phyloP scores from a whole-genome alignment of 2,329 filamentous ascomycete species.

The Monilinia fructicola region DNA sequence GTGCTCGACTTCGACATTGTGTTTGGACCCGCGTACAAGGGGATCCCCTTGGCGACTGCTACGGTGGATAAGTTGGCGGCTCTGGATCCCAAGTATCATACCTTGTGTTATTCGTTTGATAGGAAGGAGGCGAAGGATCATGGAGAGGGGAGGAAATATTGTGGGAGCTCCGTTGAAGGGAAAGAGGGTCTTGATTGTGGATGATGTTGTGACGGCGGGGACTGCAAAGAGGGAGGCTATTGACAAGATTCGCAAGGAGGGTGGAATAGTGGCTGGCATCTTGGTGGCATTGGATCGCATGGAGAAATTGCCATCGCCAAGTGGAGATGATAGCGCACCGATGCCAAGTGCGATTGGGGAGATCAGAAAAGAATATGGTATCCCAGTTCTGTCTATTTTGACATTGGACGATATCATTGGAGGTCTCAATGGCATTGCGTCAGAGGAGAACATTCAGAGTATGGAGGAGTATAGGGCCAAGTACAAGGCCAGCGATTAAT shows the following conservation, averaged over 20 bases:
- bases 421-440: slow-evolving; percentile 62
- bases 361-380: slow-evolving; percentile 76
- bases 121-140: slow-evolving; percentile 96
- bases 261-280: slow-evolving; percentile 81
- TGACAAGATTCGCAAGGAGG: slow-evolving; percentile 80
- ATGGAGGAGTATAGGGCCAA: slow-evolving; percentile 72
- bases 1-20: slow-evolving; percentile 72
- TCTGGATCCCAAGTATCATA: slow-evolving; percentile 66
- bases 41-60: slow-evolving; percentile 83
- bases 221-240: slow-evolving; percentile 94
- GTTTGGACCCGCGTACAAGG: slow-evolving; percentile 96
- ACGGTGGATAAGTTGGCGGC: slow-evolving; percentile 74
- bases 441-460: slow-evolving; percentile 60
- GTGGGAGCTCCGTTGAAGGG: slow-evolving; percentile 84
- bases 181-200: slow-evolving; percentile 84
- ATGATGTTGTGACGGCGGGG: slow-evolving; percentile 95
- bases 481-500: slow-evolving; percentile 58
- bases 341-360: slow-evolving; percentile 82
- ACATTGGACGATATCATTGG: slow-evolving; percentile 81
- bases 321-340: slow-evolving; percentile 54
- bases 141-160: slow-evolving; percentile 87
- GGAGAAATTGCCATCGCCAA: slow-evolving; percentile 71
- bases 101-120: slow-evolving; percentile 84
- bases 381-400: slow-evolving; percentile 81
- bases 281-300: slow-evolving; percentile 85